Percentiles rank a stretch among this genome's conserved stretches.
These are phyloP conservation scores for Lodderomyces margitis DNA, from an alignment of 1,139 yeast genomes.

Conservation along the genomic window DNA sequence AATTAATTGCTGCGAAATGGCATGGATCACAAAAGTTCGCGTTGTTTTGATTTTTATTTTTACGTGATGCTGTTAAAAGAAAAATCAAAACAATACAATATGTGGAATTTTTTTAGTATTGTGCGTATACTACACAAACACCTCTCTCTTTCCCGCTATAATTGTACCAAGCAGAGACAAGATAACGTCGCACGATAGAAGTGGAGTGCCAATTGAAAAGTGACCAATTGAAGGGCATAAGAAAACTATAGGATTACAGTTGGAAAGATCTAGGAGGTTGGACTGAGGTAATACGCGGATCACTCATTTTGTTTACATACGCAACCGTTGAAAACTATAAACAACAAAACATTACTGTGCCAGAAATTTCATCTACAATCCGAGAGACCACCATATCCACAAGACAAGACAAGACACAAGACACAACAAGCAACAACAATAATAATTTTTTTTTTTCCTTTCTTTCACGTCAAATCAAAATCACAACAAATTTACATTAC, in stretches of 20 bases:
- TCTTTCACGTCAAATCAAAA: neutral
- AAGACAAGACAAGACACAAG: neutral
- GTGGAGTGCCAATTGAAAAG: neutral
- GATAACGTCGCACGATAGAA: too few relatives aligned
- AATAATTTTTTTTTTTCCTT: neutral
- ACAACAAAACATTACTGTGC: neutral
- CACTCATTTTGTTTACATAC: too few relatives aligned
- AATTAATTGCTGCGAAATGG: constrained; percentile 1
- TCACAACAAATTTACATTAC: neutral
- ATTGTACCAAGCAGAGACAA: too few relatives aligned
- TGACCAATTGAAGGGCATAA: neutral
- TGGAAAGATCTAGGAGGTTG: too few relatives aligned
- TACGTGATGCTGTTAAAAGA: too few relatives aligned
- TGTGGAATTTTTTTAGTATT: too few relatives aligned
- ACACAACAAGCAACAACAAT: neutral
- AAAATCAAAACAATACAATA: too few relatives aligned
- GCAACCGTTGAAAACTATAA: neutral
- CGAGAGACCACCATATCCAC: neutral
- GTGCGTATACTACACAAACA: too few relatives aligned
- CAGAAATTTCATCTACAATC: neutral
- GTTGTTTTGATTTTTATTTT: constrained; percentile 14
- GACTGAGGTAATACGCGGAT: too few relatives aligned
- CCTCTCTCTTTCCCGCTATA: too few relatives aligned
- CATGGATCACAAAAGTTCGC: constrained; percentile 7
- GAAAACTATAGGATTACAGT: too few relatives aligned